Conservation (phyloP, 345 rosid species). For the Laguncularia racemosa region DNA sequence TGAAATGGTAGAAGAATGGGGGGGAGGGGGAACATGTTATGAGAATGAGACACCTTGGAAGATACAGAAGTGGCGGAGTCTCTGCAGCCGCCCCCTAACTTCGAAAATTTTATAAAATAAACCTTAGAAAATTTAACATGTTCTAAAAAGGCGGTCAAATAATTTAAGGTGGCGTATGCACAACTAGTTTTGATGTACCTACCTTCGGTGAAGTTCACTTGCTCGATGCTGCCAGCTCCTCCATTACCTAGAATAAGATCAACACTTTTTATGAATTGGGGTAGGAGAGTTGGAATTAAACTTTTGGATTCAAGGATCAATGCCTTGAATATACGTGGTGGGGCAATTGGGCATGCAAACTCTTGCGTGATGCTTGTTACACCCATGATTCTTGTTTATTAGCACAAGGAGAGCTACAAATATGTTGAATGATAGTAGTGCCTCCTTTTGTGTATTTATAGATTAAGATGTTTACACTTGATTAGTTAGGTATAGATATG, state of each 20-base stretch:
- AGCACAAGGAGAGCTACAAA: not conserved
- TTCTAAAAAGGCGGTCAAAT: no score
- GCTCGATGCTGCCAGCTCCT: conserved; percentile 27
- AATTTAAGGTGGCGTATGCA: no score
- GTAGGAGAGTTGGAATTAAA: conserved; percentile 18
- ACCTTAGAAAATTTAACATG: no score
- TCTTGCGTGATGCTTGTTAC: conserved; percentile 17
- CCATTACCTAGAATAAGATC: conserved; percentile 23
- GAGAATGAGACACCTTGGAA: no score
- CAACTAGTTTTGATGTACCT: not conserved
- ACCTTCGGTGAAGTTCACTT: conserved; percentile 25
- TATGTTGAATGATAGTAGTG: not conserved
- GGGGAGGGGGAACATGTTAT: no score
- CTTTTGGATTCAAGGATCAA: conserved; percentile 12
- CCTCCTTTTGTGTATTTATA: no score
- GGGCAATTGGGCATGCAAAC: conserved; percentile 12
- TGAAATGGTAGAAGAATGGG: no score
- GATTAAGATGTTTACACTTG: no score
- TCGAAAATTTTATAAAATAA: no score
- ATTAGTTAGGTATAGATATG: no score
- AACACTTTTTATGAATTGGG: conserved; percentile 17
- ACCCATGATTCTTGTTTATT: conserved; percentile 15
- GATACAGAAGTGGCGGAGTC: no score
- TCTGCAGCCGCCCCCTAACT: no score
- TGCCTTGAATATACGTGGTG: conserved; percentile 28